Evolutionary conservation across 352 stramenopile genomes (phyloP), one percentile per base, ranked within the genome.

Genomic region (Phytophthora melonis): DNA sequence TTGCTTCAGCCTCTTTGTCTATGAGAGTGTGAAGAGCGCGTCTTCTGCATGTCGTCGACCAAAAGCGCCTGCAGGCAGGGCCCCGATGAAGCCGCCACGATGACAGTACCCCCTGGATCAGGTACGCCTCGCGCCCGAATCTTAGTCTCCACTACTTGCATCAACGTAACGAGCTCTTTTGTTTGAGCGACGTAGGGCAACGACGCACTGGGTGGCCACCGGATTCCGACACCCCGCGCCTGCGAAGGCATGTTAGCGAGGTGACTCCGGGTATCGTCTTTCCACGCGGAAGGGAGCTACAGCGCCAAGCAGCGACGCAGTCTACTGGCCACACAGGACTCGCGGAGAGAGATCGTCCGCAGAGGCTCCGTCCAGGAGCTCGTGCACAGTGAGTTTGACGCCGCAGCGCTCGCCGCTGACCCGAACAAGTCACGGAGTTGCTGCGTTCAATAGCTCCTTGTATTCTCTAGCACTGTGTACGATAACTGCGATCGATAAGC

Each of bases 231-330:
- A 61, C 56, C 16, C 41, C 47, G 19, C 34, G 27, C 30, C 36
- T 59, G 21, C 55, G 54, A 1, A 25, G 25, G n/a, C 36, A 66
- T 19, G 61, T 70, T 1, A 63, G 34, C 36, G 62, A 75, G 23
- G 58, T 75, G 50, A 75, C 68, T 14, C 47, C n/a, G 50, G 6
- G 63, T 76, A 18, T 67, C 41, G 7, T 59, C 69, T 5, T 68
- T 74, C 61, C 63, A 67, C 34, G 18, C 19, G 0, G 36, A 56
- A 1, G 30, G 23, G 25, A 23, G 32, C 4, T 56, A 11, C 45
- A 54, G 4, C 43, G n/a, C n/a, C 11, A 67, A 63, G 8, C 39
- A 59, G 13, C 52, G 53, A 6, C 64, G 63, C 2, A 71, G 57
- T 43, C 45, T 72, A 13, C n/a, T 72, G 41, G 36, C 19, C 10